Conservation (phyloP, 148 eudicot genomes). For the Salicornia ramosissima region DNA sequence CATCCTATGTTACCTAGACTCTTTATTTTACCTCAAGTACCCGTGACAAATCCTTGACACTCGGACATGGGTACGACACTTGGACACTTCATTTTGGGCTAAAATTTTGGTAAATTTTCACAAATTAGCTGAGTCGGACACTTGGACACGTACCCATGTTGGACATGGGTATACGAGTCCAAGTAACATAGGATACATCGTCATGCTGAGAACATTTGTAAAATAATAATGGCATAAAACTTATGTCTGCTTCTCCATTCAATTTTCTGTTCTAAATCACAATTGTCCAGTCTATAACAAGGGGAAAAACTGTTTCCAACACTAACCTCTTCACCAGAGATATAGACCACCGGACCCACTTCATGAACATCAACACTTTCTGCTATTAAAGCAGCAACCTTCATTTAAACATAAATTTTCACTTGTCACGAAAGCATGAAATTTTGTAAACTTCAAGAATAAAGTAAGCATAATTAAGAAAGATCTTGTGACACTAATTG, state of each 20-base stretch:
- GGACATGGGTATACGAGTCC: too few relatives aligned
- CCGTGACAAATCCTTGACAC: too few relatives aligned
- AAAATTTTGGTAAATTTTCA: too few relatives aligned
- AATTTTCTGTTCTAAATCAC: neutral
- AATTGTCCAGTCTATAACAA: neutral
- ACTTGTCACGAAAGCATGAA: neutral
- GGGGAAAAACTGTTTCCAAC: neutral
- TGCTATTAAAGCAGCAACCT: constrained; percentile 90
- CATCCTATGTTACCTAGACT: too few relatives aligned
- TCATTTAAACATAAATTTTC: constrained; percentile 29
- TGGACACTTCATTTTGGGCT: too few relatives aligned
- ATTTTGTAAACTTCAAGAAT: neutral
- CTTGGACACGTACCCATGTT: too few relatives aligned
- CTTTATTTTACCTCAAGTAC: too few relatives aligned
- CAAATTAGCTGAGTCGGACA: too few relatives aligned
- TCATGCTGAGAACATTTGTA: neutral
- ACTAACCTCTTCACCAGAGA: constrained; percentile 98
- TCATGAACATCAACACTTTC: constrained; percentile 45
- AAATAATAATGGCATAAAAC: neutral
- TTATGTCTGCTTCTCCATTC: neutral
- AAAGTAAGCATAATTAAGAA: neutral
- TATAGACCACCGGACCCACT: constrained; percentile 71
- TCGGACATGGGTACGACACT: too few relatives aligned
- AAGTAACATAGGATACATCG: too few relatives aligned
- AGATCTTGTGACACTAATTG: too few relatives aligned